These are phyloP conservation scores for Clonostachys solani DNA, from an alignment of 2,329 filamentous ascomycete genomes.

Conservation along the genomic window DNA sequence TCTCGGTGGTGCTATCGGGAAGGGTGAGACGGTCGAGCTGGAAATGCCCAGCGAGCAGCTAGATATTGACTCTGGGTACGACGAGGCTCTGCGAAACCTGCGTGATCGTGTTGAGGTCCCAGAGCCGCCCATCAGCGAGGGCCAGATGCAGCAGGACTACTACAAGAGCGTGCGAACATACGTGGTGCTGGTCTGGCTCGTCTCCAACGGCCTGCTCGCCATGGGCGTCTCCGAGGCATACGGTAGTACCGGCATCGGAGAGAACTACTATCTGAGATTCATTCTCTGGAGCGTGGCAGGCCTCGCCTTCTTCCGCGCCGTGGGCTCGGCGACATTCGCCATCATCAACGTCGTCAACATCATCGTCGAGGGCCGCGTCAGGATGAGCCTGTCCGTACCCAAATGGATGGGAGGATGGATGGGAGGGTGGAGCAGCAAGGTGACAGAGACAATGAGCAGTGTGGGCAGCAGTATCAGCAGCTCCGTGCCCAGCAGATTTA, in stretches of 20 bases:
- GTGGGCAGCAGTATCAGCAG: slow-evolving; percentile 37
- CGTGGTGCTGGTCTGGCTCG: slow-evolving; percentile 95
- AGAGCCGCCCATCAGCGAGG: slow-evolving; percentile 55
- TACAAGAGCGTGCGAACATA: slow-evolving; percentile 96
- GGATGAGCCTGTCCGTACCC: slow-evolving; percentile 50
- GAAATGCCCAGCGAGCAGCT: slow-evolving; percentile 98
- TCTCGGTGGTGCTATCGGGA: slow-evolving; percentile 77
- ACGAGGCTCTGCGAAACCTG: slow-evolving; percentile 93
- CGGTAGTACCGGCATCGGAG: slow-evolving; percentile 61
- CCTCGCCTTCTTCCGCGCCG: slow-evolving; percentile 80
- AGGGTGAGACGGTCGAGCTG: slow-evolving; percentile 80
- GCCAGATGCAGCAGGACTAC: slow-evolving; percentile 95
- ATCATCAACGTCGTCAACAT: slow-evolving; percentile 81
- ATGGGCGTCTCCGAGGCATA: slow-evolving; percentile 93
- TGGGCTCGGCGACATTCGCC: slow-evolving; percentile 78
- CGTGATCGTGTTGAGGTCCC: slow-evolving; percentile 87
- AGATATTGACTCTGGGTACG: slow-evolving; percentile 96
- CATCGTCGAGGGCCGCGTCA: slow-evolving; percentile 79
- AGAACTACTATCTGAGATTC: slow-evolving; percentile 89
- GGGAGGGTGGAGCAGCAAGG: slow-evolving; percentile 34
- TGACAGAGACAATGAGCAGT: slow-evolving; percentile 45
- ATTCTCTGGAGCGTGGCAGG: slow-evolving; percentile 89
- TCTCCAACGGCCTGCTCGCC: slow-evolving; percentile 84
- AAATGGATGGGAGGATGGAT: slow-evolving; percentile 40
- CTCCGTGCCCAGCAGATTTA: slow-evolving; percentile 8